These are phyloP conservation scores for Crithidia bombi DNA, from an alignment of 208 protist genomes.

Conservation along the genomic window DNA sequence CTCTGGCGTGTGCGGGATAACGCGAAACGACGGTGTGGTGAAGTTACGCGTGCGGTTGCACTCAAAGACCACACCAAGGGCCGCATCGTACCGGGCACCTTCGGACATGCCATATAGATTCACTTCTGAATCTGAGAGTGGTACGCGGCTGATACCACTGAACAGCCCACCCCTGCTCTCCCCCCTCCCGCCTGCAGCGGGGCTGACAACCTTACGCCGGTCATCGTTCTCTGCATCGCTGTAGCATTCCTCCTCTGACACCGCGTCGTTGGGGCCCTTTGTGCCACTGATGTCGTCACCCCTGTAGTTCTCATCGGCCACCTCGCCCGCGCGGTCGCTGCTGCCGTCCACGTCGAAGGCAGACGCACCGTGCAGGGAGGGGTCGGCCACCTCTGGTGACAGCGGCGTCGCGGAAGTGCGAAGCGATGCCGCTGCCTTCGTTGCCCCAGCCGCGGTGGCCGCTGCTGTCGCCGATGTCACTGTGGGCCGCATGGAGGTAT, in stretches of 20 bases:
- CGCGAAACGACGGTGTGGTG: slow-evolving; percentile 70
- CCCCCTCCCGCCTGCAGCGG: too few species aligned
- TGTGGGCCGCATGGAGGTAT: slow-evolving; percentile 22
- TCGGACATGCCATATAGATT: slow-evolving; percentile 38
- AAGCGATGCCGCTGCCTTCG: slow-evolving; percentile 14
- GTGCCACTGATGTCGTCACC: background rate
- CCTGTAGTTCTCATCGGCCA: slow-evolving; percentile 1
- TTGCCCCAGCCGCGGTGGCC: background rate
- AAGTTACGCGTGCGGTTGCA: slow-evolving; percentile 87
- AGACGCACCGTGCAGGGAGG: background rate
- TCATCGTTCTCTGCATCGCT: background rate
- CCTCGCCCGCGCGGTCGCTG: background rate
- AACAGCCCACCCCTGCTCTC: background rate
- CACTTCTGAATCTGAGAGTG: slow-evolving; percentile 21
- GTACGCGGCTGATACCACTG: background rate
- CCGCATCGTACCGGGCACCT: slow-evolving; percentile 57
- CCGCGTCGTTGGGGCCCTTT: slow-evolving; percentile 12
- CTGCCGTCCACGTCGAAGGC: background rate
- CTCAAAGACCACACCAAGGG: slow-evolving; percentile 85
- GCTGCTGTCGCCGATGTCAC: background rate
- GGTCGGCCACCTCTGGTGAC: background rate
- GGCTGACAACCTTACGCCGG: background rate
- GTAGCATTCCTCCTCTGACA: background rate
- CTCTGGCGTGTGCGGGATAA: slow-evolving; percentile 94
- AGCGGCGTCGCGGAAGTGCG: slow-evolving; percentile 6